Base-by-base conservation (phyloP, 2,329 filamentous ascomycete species). In the Daldinia sp. region DNA sequence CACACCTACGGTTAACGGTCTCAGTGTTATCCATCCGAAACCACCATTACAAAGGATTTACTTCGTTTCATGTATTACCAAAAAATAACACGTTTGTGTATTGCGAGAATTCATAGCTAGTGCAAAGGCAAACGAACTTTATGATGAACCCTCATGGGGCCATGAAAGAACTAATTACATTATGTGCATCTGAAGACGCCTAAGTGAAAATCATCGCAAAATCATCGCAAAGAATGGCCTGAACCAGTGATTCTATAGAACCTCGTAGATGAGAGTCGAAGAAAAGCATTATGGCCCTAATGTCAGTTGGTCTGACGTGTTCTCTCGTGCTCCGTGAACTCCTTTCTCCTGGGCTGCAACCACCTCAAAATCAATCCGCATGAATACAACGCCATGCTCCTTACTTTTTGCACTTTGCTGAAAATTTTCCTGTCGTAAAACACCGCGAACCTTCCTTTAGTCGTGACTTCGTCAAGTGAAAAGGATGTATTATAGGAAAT, bases 121-220 rank as follows among this genome's bases (percentile, higher is more conserved):
- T 48, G 6, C 18, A 28, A n/a, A 7, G 46, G 26, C 23, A 48
- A 51, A 51, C 15, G 26, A 26, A 30, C 33, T 51, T 51, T 51
- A 5, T 33, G 6, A n/a, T 18, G 46, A 51, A 33, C 46, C 46
- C 26, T 6, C 18, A 7, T 3, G 15, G n/a, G 46, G 4, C 28
- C n/a, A 51, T 33, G 13, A 33, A 51, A 51, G 46, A 51, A 51
- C 28, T 51, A 51, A 51, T 33, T 51, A 51, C 28, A 51, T 26
- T 26, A 33, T 50, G 15, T 18, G 46, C 46, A 51, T 51, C 46
- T 51, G 6, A 12, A 33, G 46, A 30, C 18, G 26, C 46, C 4
- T 51, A n/a, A 51, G 15, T 15, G 6, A 51, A 51, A 33, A 10
- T 26, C 10, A 15, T 23, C 20, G 20, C 20, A 51, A 51, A 6